Evolutionary conservation across 2,329 filamentous ascomycete genomes (phyloP), one percentile per base, ranked within the genome.

Genomic region (Thermoascus crustaceus): DNA sequence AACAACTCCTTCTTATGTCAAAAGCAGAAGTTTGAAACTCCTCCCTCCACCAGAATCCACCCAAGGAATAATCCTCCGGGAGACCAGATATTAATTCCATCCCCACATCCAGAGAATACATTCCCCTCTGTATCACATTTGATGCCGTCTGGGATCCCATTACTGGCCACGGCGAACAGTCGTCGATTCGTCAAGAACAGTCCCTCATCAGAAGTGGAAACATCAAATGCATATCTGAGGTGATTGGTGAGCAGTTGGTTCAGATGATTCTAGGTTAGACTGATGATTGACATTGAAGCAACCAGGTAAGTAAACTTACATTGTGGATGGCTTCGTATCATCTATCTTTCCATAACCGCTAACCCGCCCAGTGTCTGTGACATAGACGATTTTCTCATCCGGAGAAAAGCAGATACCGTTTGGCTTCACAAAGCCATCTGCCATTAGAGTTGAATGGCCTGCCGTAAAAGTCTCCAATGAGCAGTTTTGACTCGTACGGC

Each of bases 51-150:
- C 42, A 70, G 70, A 25, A 81, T 73, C 55, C 78, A 80, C 2
- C 69, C 61, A 45, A 82, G 66, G 11, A 73, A 46, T 3, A 49
- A 61, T 1, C 72, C 73, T 0, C 61, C 61, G 0, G 63, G 50
- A 37, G 61, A 66, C 70, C 72, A 78, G 6, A 76, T 63, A 39
- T 74, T 64, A 13, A 76, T 55, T 0, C 73, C 73, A 46, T 76
- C 72, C 0, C 68, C 69, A 40, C 69, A 73, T 0, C 68, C 72
- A 17, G 66, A 63, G 53, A 73, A 77, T 1, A 77, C 68, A 48
- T 76, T 76, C 2, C 73, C 73, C 3, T 66, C 45, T 1, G 59
- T 60, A 44, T 77, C 73, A 25, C 66, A 64, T 42, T 72, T 71
- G 40, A 74, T 57, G 6, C 58, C 59, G 35, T 61, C 58, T 0